phyloP scores from a whole-genome alignment of 495 filamentous ascomycete genomes.

The Neurospora sp. region DNA sequence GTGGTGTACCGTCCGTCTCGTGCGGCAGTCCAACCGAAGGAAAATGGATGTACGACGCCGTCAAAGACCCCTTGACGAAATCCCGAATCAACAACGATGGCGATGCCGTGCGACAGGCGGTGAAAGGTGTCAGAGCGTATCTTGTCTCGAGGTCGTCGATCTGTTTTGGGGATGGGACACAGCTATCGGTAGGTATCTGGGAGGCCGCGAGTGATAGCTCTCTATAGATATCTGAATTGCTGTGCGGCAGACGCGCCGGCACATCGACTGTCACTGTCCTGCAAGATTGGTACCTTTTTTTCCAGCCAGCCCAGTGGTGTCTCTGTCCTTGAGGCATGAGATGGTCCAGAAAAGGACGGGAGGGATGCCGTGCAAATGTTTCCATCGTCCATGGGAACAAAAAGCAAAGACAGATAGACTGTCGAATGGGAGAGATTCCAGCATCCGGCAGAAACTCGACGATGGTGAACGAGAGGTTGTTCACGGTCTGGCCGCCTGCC shows the following conservation, averaged over 20 bases:
- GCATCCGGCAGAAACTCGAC: background rate
- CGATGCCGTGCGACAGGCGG: background rate
- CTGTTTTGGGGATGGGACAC: background rate
- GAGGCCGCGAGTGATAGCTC: background rate
- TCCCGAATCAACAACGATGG: background rate
- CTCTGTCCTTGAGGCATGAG: background rate
- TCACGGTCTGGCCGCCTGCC: background rate
- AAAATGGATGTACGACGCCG: background rate
- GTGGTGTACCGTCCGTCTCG: background rate
- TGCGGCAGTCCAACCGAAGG: background rate
- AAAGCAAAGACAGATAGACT: background rate
- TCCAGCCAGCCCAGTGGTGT: background rate
- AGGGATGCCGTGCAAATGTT: background rate
- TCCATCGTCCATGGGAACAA: background rate
- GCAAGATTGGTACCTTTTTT: background rate
- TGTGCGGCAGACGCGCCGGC: background rate
- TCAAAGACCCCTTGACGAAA: background rate
- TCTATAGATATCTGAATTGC: background rate
- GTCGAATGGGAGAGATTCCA: background rate
- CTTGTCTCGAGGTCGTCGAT: background rate
- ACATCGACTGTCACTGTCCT: background rate
- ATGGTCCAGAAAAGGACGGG: background rate
- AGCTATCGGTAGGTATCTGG: background rate
- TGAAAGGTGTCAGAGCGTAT: background rate
- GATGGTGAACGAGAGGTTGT: background rate